Conservation (phyloP, 768 basidiomycete species). For the Clitopilus passeckerianus region DNA sequence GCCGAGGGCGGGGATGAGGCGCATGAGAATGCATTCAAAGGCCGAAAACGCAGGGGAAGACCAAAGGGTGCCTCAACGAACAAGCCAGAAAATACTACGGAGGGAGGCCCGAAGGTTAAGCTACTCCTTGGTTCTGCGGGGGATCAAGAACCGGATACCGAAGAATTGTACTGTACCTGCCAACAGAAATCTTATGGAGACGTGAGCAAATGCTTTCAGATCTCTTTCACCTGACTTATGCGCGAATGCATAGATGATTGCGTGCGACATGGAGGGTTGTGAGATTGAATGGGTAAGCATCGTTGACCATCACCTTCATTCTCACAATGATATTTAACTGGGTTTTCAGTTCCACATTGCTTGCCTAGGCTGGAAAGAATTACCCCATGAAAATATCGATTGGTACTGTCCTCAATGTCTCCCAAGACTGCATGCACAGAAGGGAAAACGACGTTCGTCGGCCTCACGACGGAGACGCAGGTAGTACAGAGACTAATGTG, state of each 20-base stretch:
- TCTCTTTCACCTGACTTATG: slow-evolving; percentile 4
- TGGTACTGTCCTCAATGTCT: slow-evolving; percentile 75
- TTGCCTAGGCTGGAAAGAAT: slow-evolving; percentile 57
- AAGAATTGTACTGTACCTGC: slow-evolving; percentile 76
- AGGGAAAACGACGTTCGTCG: slow-evolving; percentile 21
- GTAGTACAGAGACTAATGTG: not conserved
- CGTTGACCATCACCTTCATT: not conserved
- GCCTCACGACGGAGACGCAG: slow-evolving; percentile 11
- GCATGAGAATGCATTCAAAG: not conserved
- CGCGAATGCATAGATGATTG: slow-evolving; percentile 64
- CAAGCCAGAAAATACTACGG: not conserved
- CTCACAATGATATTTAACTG: not conserved
- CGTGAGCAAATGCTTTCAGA: slow-evolving; percentile 33
- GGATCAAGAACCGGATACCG: slow-evolving; percentile 7
- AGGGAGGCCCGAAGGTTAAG: not conserved
- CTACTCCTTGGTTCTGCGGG: not conserved
- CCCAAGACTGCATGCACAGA: slow-evolving; percentile 12
- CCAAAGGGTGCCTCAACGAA: not conserved
- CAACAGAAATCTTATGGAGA: slow-evolving; percentile 76
- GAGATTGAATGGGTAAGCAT: slow-evolving; percentile 76
- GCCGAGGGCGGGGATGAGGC: not conserved
- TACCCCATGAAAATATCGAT: slow-evolving; percentile 45
- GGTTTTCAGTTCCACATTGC: slow-evolving; percentile 61
- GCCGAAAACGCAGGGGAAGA: not conserved
- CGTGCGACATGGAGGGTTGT: slow-evolving; percentile 71